phyloP scores from a whole-genome alignment of 192 early-diverging fungal species.

The Dimargaris cristalligena region DNA sequence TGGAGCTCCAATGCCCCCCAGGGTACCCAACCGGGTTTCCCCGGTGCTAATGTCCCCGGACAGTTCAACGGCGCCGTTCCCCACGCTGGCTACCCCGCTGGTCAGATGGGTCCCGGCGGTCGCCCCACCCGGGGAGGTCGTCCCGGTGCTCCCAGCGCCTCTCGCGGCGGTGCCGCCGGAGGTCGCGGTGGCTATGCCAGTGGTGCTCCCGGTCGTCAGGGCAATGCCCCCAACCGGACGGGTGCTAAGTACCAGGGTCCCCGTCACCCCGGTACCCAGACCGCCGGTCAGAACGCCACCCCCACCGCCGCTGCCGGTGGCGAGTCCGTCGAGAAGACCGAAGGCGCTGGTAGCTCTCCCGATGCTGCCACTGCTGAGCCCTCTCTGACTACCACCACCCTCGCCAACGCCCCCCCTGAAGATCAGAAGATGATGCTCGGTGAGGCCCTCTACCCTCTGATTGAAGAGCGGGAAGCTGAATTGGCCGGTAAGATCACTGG shows the following conservation, averaged over 20 bases:
- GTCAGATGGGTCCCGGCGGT: neutral
- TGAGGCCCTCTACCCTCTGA: constrained; percentile 84
- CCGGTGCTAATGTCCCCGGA: neutral
- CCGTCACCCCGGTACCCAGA: constrained; percentile 28
- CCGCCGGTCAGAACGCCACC: constrained; percentile 20
- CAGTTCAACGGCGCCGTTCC: neutral
- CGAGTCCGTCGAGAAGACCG: constrained; percentile 25
- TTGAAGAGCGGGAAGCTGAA: constrained; percentile 50
- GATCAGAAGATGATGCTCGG: constrained; percentile 95
- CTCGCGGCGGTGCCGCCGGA: constrained; percentile 10
- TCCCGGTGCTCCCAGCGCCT: constrained; percentile 7
- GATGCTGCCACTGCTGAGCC: constrained; percentile 3
- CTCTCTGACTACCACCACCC: constrained; percentile 48
- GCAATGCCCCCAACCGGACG: constrained; percentile 18
- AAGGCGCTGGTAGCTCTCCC: constrained; percentile 19
- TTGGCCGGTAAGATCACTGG: constrained; percentile 96
- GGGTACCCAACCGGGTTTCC: neutral
- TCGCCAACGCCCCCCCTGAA: constrained; percentile 64
- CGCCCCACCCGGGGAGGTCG: constrained; percentile 18
- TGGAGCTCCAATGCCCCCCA: neutral
- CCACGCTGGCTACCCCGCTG: neutral
- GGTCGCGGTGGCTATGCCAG: constrained; percentile 10
- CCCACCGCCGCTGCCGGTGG: constrained; percentile 21
- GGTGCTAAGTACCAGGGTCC: constrained; percentile 19
- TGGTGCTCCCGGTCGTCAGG: constrained; percentile 17